Evolutionary conservation across 2,329 filamentous ascomycete genomes (phyloP), one percentile per base, ranked within the genome.

Genomic region (Metarhizium anisopliae): DNA sequence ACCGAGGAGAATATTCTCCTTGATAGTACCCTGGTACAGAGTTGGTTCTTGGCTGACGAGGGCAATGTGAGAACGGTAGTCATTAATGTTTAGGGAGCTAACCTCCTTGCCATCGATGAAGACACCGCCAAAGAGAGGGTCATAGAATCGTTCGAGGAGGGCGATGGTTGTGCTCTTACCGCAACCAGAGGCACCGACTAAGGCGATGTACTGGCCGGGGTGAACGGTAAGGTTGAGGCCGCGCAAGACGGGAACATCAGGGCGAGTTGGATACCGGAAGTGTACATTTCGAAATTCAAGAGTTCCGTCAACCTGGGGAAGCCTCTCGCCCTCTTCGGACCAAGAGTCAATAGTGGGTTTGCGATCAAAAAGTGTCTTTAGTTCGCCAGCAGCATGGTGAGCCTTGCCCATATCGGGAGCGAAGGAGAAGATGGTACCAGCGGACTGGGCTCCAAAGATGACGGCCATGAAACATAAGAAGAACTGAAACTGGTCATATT

Each of bases 11-110:
- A 97, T 90, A 68, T 97, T 97, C 38, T 97, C 92, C 61, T 81
- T 83, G 64, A 99, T 90, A 0, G 87, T 92, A 47, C 93, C 94
- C 69, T 95, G 91, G 72, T 96, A 99, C 0, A 99, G 75, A 0
- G 93, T 96, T 0, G 94, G 93, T 68, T 97, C 94, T 68, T 97
- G 94, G 38, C 87, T 91, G 14, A 99, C 93, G 10, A 99, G 85
- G 0, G 93, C 87, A 60, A 97, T 82, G 68, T 86, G 83, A 18
- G 81, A 85, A 53, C 94, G 86, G 73, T 96, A 96, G 55, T 92
- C 84, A 70, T 89, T 91, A 66, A 96, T 77, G 64, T 95, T 93
- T 51, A 96, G 77, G 11, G 78, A 79, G 58, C 84, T 86, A 64
- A 97, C 90, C 59, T 96, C 89, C 60, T 85, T 83, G 55, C 85